Base-by-base conservation (phyloP, 345 rosid genomes). In the Eucalyptus virginea region DNA sequence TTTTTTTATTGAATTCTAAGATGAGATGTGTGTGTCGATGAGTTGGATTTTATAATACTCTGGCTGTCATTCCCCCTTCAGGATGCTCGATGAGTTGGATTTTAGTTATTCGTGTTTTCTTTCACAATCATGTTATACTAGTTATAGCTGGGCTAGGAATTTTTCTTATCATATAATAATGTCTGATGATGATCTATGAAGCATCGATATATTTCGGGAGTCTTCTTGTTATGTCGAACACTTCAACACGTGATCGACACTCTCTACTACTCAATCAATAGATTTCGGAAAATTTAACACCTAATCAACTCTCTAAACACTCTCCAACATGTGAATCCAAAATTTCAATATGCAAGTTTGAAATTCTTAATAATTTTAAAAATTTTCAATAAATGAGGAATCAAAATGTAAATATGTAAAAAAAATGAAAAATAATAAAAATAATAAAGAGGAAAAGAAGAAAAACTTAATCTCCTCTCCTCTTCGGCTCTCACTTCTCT, bases 251-350 rank as follows among this genome's bases (percentile, higher is more conserved):
- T 19, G 24, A 0, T 52, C 1, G 4, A 52, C 24, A 52, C 24
- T 52, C 2, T 52, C 9, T 0, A 52, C 2, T 1, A 52, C 0
- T 52, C 0, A 0, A 52, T 52, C 2, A 19, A 52, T 52, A 19
- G 56, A 2, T 52, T 8, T 52, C 5, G 0, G 1, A 1, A 52
- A 52, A 52, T 52, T 0, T 52, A 0, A 52, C 5, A 19, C 10
- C 0, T 52, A 0, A 52, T 52, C 5, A 52, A 52, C 56, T 52
- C 24, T 52, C 4, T 2, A 19, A 19, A 52, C 2, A 52, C 24
- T 7, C 4, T 52, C 1, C 1, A 4, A 8, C 2, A 52, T 7
- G 23, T 51, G 23, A 51, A 51, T 52, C 0, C 0, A 24, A 8
- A 52, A 52, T 52, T 52, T 52, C 5, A 0, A 52, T 52, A 8